Evolutionary conservation across 495 filamentous ascomycete species (phyloP).

Genomic region (Clavariopsis aquatica): DNA sequence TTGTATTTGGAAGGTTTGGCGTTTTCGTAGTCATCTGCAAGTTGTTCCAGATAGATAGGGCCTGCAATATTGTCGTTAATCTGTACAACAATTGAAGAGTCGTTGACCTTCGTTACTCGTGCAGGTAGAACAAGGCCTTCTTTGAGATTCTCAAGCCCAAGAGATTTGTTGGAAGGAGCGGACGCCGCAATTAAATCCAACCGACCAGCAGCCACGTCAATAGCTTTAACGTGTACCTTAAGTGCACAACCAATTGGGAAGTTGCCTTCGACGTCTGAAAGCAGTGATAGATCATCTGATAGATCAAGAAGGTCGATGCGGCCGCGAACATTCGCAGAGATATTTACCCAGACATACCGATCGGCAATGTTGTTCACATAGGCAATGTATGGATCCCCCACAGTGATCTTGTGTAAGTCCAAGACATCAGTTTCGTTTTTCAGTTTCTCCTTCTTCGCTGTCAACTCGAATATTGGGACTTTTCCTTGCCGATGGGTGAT

Average conservation of each 20-base stretch:
- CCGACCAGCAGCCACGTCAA: conserved; percentile 71
- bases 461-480: conserved; percentile 80
- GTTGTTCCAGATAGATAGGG: conserved; percentile 71
- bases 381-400: conserved; percentile 68
- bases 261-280: conserved; percentile 73
- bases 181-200: conserved; percentile 80
- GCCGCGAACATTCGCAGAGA: conserved; percentile 88
- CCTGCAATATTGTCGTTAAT: conserved; percentile 75
- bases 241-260: conserved; percentile 89
- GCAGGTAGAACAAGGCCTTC: conserved; percentile 78
- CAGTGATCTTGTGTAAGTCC: conserved; percentile 70
- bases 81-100: conserved; percentile 78
- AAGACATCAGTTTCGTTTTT: conserved; percentile 59
- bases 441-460: conserved; percentile 71
- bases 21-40: conserved; percentile 81
- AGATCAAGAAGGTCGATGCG: conserved; percentile 78
- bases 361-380: conserved; percentile 86
- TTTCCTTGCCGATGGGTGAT: conserved; percentile 81
- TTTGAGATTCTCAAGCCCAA: conserved; percentile 68
- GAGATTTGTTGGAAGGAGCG: conserved; percentile 51
- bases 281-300: conserved; percentile 75
- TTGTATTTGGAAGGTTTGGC: conserved; percentile 66
- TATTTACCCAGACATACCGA: conserved; percentile 80
- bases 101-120: conserved; percentile 81
- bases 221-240: conserved; percentile 69